Evolutionary conservation across 2,329 filamentous ascomycete genomes (phyloP), one percentile per base, ranked within the genome.

Genomic region (Nothophoma quercina): DNA sequence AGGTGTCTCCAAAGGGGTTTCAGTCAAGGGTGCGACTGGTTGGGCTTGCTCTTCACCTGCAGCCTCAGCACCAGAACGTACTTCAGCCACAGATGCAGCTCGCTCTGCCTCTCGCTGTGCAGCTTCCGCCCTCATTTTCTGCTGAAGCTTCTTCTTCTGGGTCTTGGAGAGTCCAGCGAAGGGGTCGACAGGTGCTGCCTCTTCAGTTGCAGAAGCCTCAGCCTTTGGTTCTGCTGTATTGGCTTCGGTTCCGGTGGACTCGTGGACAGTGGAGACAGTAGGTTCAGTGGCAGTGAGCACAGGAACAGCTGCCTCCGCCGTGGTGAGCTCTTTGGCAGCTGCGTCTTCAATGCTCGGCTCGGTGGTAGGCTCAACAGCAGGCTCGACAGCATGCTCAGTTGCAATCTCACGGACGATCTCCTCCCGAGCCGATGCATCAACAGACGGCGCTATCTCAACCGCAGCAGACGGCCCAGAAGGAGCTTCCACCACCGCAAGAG

Each of bases 61-160:
- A 10, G 22, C 22, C 7, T 34, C 21, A 15, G 30, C 23, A n/a
- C n/a, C n/a, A 15, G 19, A 19, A 22, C 22, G 7, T n/a, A 5
- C 19, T 12, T 18, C 15, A 4, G 18, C 18, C 15, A 33, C 45
- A 15, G 33, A 30, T 12, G 25, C 29, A 42, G 38, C 43, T 30
- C 12, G 16, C 9, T 55, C 49, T 19, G 33, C 45, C 10, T 44
- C 46, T 30, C 50, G 39, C 22, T 46, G 21, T 4, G 22, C 40
- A 9, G 40, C 48, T 15, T 41, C 45, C 6, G 39, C 39, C 26
- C 19, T 5, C 45, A 35, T 60, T 44, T 36, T 30, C 38, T 63
- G 53, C 42, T 65, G 52, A 4, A 68, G 55, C 56, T 63, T 70
- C 61, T 68, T 70, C 35, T 51, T 63, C 33, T 53, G 42, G 4